Evolutionary conservation across 2,329 filamentous ascomycete genomes (phyloP).

Genomic region (Colletotrichum gigasporum): DNA sequence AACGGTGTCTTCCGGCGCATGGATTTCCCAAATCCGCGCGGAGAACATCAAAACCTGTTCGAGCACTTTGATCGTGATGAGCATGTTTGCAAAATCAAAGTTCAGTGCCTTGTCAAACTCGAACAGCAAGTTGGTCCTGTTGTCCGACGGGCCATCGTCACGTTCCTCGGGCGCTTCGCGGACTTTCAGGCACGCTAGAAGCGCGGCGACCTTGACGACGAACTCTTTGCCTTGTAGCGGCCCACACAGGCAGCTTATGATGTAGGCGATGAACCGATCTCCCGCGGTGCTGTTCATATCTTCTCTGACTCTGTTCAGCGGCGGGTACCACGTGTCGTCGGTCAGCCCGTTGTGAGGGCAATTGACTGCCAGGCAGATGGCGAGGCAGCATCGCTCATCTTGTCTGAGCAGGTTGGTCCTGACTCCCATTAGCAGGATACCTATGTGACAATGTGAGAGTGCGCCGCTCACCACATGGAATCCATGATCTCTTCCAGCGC

Average conservation of each 20-base stretch:
- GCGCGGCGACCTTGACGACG: background rate
- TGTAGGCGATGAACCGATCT: background rate
- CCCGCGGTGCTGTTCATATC: background rate
- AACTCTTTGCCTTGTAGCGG: slow-evolving; percentile 1
- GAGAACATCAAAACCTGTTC: slow-evolving; percentile 3
- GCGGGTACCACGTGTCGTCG: background rate
- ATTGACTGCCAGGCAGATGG: slow-evolving; percentile 6
- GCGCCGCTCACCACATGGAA: background rate
- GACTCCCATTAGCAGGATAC: background rate
- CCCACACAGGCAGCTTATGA: background rate
- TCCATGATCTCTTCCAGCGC: background rate
- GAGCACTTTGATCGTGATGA: background rate
- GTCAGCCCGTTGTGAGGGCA: background rate
- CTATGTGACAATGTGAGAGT: background rate
- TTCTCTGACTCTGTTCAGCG: background rate
- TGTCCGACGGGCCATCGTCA: background rate
- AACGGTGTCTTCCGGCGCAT: background rate
- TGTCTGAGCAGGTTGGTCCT: slow-evolving; percentile 7
- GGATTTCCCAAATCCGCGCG: background rate
- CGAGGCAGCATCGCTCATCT: background rate
- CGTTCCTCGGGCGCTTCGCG: background rate
- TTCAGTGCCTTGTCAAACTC: background rate
- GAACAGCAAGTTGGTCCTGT: background rate
- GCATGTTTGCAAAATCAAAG: background rate
- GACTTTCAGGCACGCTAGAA: background rate